Evolutionary conservation across 2,329 filamentous ascomycete species (phyloP), one percentile per base, ranked within the genome.

Genomic region (Scedosporium minutisporum): DNA sequence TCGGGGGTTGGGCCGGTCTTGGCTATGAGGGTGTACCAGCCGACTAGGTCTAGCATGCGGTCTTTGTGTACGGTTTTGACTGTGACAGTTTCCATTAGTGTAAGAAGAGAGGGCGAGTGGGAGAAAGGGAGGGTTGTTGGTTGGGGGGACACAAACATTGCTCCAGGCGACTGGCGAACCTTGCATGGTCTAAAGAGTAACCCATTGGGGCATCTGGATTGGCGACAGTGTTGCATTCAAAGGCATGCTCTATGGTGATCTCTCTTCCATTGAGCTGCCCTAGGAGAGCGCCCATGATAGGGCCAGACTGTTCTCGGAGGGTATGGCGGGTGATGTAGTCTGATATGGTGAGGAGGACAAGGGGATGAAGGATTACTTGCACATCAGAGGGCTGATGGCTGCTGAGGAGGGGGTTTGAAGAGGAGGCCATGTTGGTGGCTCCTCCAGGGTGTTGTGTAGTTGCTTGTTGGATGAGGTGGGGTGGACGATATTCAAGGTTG

Each of bases 321-420:
- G 88, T 90, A 74, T 96, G 93, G 64, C 95, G 86, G 64, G 93
- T 96, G 73, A 97, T 92, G 74, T 96, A 96, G 75, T 99, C 95
- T 68, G 93, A 96, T 70, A 99, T 95, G 67, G 90, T 96, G 76
- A 99, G 90, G 67, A 97, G 88, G 61, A 96, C 93, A 58, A 99
- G 87, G 27, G 95, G 95, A 71, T 99, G 95, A 18, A 99, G 85
- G 68, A 92, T 86, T 63, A 92, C 86, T 66, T 91, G 88, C 55
- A 96, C 85, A 74, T 95, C 90, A 51, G 83, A 82, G 67, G 85
- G 82, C 74, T 86, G 88, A 69, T 86, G 82, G 63, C 80, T 81
- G 5, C 87, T 90, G 57, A 91, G 72, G 65, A 90, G 80, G 61
- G 85, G 78, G 12, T 64, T 57, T n/a, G 41, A 44, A 29, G 25